Base-by-base conservation (phyloP, 768 basidiomycete genomes). In the Phlebiopsis gigantea region DNA sequence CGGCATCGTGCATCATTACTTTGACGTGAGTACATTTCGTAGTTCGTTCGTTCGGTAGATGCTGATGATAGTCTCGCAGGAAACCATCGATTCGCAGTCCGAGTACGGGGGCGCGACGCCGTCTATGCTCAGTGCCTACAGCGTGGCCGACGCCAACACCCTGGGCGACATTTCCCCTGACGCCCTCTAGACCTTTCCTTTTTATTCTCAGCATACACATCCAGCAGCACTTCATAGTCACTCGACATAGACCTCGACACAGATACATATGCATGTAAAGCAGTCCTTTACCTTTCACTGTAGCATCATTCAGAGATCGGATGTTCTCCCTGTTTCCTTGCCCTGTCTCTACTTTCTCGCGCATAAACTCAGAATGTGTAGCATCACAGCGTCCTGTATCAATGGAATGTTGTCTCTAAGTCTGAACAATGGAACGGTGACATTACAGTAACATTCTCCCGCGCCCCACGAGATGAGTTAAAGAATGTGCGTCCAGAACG, bases 1-100 rank as follows among this genome's bases (percentile, higher is more conserved):
- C 61, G 88, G 88, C 62, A 77, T 93, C 46, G 88, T 91, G 19
- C 77, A 86, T 62, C 93, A 96, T 68, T 99, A 95, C 76, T 98
- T 99, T 71, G 93, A 96, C 72, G 96, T 91, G 57, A 61, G 87
- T 75, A 5, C 15, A 17, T 12, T 39, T 39, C 17, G 45, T 34
- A 10, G 46, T 57, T 26, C n/a, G 30, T 42, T 50, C 2, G 34
- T 39, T 19, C 19, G 55, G 45, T n/a, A 26, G 19, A 53, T 17
- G 59, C 50, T 41, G 55, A 44, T 29, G 24, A 22, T 62, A 9
- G n/a, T 28, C 50, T 39, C 30, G 28, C 34, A 91, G 89, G 88
- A 91, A 72, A 83, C 82, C 6, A 82, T 90, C 44, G 88, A 88
- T 62, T 75, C 78, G 6, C 79, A 76, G 8, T 92, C 88, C 0